Conservation (phyloP, 257 asterid species). For the Coffea eugenioides region DNA sequence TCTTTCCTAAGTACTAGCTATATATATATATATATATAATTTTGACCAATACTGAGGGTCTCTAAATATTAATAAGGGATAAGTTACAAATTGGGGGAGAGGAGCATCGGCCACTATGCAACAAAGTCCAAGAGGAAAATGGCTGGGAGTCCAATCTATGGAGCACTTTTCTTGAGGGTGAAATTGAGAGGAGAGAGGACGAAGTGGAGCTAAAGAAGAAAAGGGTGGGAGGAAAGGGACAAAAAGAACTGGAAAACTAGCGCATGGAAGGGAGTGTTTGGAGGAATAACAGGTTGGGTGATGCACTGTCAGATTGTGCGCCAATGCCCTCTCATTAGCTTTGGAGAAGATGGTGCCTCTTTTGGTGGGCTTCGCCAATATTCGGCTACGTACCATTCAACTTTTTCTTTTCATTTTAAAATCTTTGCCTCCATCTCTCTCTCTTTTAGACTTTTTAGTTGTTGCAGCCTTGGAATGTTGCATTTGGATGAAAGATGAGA, state of each 20-base stretch:
- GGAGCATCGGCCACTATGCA: constrained; percentile 46
- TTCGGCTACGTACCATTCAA: constrained; percentile 32
- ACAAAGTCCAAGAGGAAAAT: constrained; percentile 59
- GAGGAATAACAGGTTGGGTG: constrained; percentile 60
- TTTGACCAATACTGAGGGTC: neutral
- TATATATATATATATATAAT: neutral
- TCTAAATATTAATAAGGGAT: neutral
- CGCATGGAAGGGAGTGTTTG: constrained; percentile 68
- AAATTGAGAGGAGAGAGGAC: constrained; percentile 28
- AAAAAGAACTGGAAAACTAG: constrained; percentile 51
- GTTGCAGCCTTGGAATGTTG: constrained; percentile 46
- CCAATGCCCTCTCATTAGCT: constrained; percentile 23
- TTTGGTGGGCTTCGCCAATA: constrained; percentile 26
- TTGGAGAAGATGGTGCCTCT: constrained; percentile 41
- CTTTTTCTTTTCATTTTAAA: constrained; percentile 1
- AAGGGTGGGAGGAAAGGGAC: constrained; percentile 37
- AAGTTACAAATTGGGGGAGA: constrained; percentile 17
- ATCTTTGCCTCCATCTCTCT: neutral
- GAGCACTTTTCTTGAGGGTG: constrained; percentile 33
- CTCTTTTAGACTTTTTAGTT: constrained; percentile 26
- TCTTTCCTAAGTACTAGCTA: neutral
- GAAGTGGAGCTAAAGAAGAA: constrained; percentile 50
- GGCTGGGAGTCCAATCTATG: constrained; percentile 47
- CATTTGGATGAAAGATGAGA: constrained; percentile 35
- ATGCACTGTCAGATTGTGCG: constrained; percentile 45